Base-by-base conservation (phyloP, 2,329 filamentous ascomycete species). In the Aspergillus puulaauensis region DNA sequence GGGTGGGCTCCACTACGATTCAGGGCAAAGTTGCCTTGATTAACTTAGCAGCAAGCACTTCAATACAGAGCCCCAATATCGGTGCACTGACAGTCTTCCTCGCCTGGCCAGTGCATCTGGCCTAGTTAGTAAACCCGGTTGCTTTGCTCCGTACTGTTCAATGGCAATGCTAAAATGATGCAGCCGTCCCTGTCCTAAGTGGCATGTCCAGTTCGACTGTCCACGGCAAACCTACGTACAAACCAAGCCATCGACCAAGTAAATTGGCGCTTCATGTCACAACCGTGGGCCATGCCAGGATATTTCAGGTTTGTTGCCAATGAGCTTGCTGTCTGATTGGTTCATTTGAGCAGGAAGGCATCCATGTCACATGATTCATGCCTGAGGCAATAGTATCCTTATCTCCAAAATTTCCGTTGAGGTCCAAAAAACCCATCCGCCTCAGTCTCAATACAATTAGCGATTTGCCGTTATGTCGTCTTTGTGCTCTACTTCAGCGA, bases 401-500 rank as follows among this genome's bases (percentile, higher is more conserved):
- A 41, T 41, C 23, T 41, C 35, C 24, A 27, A 43, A 52, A 52
- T 43, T 21, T 52, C 27, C 49, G 11, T 44, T 24, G 6, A 40
- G 48, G 19, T 24, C 11, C 31, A 17, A 35, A 2, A 46, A 9
- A 17, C 17, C 8, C 24, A 43, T 46, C 23, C 9, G 44, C 6
- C 8, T 46, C 21, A n/a, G 15, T 31, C 11, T 46, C 27, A 19
- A 4, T 35, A 48, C 5, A 24, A 7, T 8, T 49, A 14, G 19
- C 35, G 3, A 39, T 19, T 24, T 17, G 21, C n/a, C 23, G 45
- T 11, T 12, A 71, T 72, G 68, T 57, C 58, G 15, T 53, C 48
- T 9, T 57, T 61, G 48, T 72, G 66, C 47, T 37, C 61, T 46
- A 60, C 64, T 3, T 68, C 70, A n/a, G 62, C 67, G 2, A 68